Evolutionary conservation across 2,329 filamentous ascomycete species (phyloP).

Genomic region (Coniochaeta hoffmannii): DNA sequence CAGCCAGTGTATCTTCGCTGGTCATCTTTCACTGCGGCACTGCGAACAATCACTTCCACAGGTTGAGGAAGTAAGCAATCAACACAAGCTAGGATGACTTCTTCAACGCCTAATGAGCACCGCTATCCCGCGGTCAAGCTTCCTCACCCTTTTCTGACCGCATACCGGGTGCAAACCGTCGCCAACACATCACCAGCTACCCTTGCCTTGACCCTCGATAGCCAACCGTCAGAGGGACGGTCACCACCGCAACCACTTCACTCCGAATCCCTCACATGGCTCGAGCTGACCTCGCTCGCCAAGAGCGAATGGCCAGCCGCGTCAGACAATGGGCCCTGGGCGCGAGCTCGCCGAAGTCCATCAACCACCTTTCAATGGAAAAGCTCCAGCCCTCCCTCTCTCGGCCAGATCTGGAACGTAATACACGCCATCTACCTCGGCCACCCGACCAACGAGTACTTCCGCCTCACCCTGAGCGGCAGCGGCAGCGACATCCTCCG

Average conservation of each 20-base stretch:
- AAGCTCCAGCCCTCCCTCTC: conserved; percentile 24
- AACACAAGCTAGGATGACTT: conserved; percentile 12
- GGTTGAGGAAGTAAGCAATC: background rate
- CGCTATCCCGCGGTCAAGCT: conserved; percentile 31
- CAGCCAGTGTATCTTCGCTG: background rate
- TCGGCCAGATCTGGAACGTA: conserved; percentile 38
- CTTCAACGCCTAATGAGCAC: conserved; percentile 2
- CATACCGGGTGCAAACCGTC: conserved; percentile 27
- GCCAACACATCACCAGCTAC: conserved; percentile 14
- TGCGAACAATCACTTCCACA: background rate
- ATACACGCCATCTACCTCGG: conserved; percentile 35
- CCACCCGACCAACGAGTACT: conserved; percentile 33
- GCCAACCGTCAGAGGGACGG: conserved; percentile 22
- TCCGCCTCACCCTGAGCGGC: conserved; percentile 32
- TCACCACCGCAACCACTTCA: conserved; percentile 29
- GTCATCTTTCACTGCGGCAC: background rate
- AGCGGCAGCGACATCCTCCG: conserved; percentile 25
- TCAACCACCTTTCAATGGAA: conserved; percentile 32
- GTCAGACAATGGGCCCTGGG: conserved; percentile 28
- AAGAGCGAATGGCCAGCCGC: conserved; percentile 16
- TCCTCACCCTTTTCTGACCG: conserved; percentile 36
- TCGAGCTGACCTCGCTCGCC: conserved; percentile 21
- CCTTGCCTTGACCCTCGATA: conserved; percentile 24
- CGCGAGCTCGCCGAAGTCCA: conserved; percentile 34
- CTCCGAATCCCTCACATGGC: conserved; percentile 26